Percentiles rank a stretch among this genome's conserved stretches.
Evolutionary conservation across 176 grass and related monocot species (phyloP).

Genomic region (Pharus latifolius): DNA sequence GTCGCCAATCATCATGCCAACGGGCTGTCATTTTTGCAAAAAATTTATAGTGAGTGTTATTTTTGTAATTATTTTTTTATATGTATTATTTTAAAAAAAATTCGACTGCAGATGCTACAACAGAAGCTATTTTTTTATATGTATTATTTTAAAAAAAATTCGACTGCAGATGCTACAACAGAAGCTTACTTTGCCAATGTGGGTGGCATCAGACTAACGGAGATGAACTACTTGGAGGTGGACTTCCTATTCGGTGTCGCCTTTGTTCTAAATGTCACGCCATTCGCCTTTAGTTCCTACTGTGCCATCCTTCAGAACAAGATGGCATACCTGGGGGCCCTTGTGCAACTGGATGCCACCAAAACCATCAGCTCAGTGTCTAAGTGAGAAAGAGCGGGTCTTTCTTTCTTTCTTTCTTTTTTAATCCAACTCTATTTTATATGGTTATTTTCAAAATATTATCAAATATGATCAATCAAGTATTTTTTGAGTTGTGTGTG

Average conservation of each 20-base stretch:
- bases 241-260: constrained; percentile 90
- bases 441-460: too few species aligned
- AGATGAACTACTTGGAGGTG: constrained; percentile 99
- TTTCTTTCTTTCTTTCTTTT: not conserved
- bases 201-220: constrained; percentile 78
- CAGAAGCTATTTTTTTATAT: too few species aligned
- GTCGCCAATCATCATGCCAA: too few species aligned
- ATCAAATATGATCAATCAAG: too few species aligned
- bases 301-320: constrained; percentile 78
- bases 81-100: too few species aligned
- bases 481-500: too few species aligned
- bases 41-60: too few species aligned
- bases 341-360: constrained; percentile 15
- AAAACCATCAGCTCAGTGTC: constrained; percentile 58
- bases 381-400: constrained; percentile 26
- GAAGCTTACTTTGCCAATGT: constrained; percentile 96
- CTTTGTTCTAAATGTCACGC: constrained; percentile 92
- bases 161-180: constrained; percentile 83
- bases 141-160: too few species aligned
- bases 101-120: too few species aligned
- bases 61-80: too few species aligned
- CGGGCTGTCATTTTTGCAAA: too few species aligned
- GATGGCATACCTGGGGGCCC: constrained; percentile 64
- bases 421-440: not conserved
- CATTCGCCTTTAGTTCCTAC: constrained; percentile 64